These are phyloP conservation scores for Rhynchospora tenuis DNA, from an alignment of 176 grass and related monocot species.

Conservation along the genomic window DNA sequence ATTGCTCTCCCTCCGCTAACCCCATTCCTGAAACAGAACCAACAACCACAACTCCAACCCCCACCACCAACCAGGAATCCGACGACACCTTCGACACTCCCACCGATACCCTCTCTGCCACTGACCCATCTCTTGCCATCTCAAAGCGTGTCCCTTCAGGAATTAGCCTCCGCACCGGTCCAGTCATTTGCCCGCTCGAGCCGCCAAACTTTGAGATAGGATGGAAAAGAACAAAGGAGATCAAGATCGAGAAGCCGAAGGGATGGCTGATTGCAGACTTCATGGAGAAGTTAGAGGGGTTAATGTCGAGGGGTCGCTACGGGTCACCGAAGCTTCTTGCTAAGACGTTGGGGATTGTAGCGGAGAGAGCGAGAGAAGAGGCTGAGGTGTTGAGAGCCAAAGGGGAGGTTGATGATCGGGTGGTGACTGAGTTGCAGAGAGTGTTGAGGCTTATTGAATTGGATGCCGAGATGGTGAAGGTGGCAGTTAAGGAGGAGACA, in stretches of 20 bases:
- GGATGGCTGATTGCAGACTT: constrained; percentile 79
- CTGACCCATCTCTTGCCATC: constrained; percentile 30
- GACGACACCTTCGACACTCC: background rate
- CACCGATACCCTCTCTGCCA: background rate
- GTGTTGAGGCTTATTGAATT: constrained; percentile 75
- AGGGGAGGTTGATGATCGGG: constrained; percentile 72
- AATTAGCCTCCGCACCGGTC: constrained; percentile 28
- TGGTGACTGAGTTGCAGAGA: constrained; percentile 57
- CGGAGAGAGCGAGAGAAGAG: constrained; percentile 71
- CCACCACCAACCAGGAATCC: background rate
- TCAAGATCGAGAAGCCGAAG: constrained; percentile 64
- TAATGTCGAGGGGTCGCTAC: constrained; percentile 56
- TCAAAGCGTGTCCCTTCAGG: constrained; percentile 39
- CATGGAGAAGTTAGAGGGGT: constrained; percentile 70
- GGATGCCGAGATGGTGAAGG: constrained; percentile 91
- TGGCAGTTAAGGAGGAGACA: constrained; percentile 83
- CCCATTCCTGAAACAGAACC: background rate
- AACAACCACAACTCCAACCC: constrained; percentile 15
- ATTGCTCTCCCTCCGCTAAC: background rate
- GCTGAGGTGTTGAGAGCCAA: constrained; percentile 44
- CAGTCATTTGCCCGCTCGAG: constrained; percentile 49
- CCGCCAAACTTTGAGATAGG: constrained; percentile 82
- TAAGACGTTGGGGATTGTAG: constrained; percentile 58
- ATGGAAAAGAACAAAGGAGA: constrained; percentile 74
- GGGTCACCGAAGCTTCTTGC: constrained; percentile 48